A percentile compares a stretch with the other conserved stretches of the same genome.
Conservation (phyloP, 1,284 basidiomycete species). For the Melampsora larici-populina region DNA sequence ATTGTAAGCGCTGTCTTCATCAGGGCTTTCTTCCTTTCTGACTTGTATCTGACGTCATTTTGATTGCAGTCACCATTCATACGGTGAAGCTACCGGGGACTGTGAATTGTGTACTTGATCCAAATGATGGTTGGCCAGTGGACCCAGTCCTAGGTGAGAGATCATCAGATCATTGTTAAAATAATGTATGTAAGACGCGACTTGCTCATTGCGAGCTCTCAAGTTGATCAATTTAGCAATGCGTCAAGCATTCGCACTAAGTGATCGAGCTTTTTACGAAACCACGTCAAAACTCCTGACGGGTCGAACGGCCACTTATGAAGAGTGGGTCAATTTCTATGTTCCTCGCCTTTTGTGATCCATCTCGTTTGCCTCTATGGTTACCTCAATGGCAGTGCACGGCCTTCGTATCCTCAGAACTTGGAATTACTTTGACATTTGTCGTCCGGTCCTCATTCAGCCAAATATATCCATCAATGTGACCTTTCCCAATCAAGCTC, state of each 20-base stretch:
- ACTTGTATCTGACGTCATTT: no score
- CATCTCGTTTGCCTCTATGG: no score
- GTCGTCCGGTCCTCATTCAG: no score
- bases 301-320: constrained; percentile 22
- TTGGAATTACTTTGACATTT: no score
- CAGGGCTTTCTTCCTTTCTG: not conserved
- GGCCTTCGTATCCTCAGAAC: no score
- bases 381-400: no score
- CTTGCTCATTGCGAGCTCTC: no score
- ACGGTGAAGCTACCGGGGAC: constrained; percentile 29
- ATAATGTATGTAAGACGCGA: no score
- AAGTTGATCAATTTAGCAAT: not conserved
- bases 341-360: not conserved
- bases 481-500: no score
- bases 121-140: constrained; percentile 34
- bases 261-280: constrained; percentile 8
- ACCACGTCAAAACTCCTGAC: not conserved
- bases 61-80: constrained; percentile 3
- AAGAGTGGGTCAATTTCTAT: constrained; percentile 12
- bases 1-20: constrained; percentile 4
- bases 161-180: no score
- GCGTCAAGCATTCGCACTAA: not conserved
- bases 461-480: no score
- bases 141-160: not conserved
- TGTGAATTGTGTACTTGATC: constrained; percentile 3